These are phyloP conservation scores for Lobosporangium transversale DNA, from an alignment of 192 early-diverging fungal species.

Conservation along the genomic window DNA sequence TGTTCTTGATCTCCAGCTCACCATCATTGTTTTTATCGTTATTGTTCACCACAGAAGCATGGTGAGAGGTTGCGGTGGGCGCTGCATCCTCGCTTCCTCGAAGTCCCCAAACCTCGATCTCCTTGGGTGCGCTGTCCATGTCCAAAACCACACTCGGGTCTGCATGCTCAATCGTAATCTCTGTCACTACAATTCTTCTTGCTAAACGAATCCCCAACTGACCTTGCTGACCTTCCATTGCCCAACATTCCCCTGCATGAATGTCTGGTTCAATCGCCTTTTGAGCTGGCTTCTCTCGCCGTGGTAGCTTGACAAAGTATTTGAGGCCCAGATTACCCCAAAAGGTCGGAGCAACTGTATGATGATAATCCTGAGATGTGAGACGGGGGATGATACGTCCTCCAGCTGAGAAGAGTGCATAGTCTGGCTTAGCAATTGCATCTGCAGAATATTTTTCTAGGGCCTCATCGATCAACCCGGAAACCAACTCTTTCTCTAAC, in stretches of 20 bases:
- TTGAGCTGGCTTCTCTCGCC: slow-evolving; percentile 49
- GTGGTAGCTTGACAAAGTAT: slow-evolving; percentile 49
- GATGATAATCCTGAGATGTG: slow-evolving; percentile 69
- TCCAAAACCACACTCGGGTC: slow-evolving; percentile 65
- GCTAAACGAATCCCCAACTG: slow-evolving; percentile 70
- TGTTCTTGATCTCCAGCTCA: neutral
- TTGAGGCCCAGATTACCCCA: slow-evolving; percentile 28
- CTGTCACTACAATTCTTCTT: slow-evolving; percentile 63
- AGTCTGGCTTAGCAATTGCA: slow-evolving; percentile 70
- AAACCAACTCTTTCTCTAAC: slow-evolving; percentile 49
- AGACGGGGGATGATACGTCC: slow-evolving; percentile 68
- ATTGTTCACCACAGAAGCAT: neutral
- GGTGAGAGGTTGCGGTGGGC: neutral
- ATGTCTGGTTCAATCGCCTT: slow-evolving; percentile 57
- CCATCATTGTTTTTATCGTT: neutral
- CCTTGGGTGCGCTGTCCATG: slow-evolving; percentile 68
- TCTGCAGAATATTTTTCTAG: slow-evolving; percentile 68
- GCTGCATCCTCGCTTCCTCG: slow-evolving; percentile 18
- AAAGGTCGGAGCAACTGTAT: slow-evolving; percentile 22
- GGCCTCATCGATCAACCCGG: slow-evolving; percentile 66
- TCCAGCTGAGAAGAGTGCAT: slow-evolving; percentile 72
- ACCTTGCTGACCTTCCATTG: slow-evolving; percentile 70
- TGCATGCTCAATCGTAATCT: slow-evolving; percentile 77
- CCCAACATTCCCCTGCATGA: slow-evolving; percentile 80
- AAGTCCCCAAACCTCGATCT: slow-evolving; percentile 72